Percentiles rank a stretch among this genome's conserved stretches.
phyloP scores from a whole-genome alignment of 108 stramenopile genomes.

The Fragilaria crotonensis region DNA sequence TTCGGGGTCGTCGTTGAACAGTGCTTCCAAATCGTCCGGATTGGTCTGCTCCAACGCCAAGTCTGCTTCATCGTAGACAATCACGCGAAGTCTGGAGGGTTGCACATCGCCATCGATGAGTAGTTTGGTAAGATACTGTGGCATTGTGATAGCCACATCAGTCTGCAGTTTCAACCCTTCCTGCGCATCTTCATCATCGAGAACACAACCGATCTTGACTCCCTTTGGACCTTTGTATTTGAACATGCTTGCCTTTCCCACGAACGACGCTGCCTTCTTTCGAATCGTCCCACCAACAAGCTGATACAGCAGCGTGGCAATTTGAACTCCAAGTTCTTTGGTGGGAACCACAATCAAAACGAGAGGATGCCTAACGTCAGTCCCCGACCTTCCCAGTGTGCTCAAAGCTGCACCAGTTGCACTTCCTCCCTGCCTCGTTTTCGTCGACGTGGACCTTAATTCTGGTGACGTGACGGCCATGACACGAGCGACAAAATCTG shows the following conservation, averaged over 20 bases:
- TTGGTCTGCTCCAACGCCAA: slow-evolving; percentile 69
- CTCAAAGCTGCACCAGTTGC: slow-evolving; percentile 50
- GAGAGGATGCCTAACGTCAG: slow-evolving; percentile 67
- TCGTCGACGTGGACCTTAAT: slow-evolving; percentile 40
- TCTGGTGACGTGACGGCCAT: slow-evolving; percentile 59
- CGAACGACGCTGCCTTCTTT: slow-evolving; percentile 27
- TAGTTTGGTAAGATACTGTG: slow-evolving; percentile 63
- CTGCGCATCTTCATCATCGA: slow-evolving; percentile 70
- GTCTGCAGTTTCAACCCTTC: slow-evolving; percentile 81
- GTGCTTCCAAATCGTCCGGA: slow-evolving; percentile 29
- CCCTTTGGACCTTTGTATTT: slow-evolving; percentile 83
- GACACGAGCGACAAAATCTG: slow-evolving; percentile 61
- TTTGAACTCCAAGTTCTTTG: slow-evolving; percentile 89
- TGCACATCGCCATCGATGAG: slow-evolving; percentile 63
- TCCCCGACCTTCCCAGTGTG: slow-evolving; percentile 63
- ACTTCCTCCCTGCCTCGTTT: slow-evolving; percentile 28
- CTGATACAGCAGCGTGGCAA: slow-evolving; percentile 54
- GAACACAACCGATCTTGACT: slow-evolving; percentile 73
- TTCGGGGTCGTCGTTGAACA: slow-evolving; percentile 51
- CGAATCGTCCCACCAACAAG: slow-evolving; percentile 68
- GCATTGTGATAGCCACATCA: slow-evolving; percentile 76
- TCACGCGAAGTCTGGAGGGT: slow-evolving; percentile 62
- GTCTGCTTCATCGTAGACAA: slow-evolving; percentile 80
- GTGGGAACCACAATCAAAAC: slow-evolving; percentile 90
- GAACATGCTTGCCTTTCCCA: slow-evolving; percentile 62